phyloP scores from a whole-genome alignment of 306 rosid species.

The Luffa aegyptiaca region DNA sequence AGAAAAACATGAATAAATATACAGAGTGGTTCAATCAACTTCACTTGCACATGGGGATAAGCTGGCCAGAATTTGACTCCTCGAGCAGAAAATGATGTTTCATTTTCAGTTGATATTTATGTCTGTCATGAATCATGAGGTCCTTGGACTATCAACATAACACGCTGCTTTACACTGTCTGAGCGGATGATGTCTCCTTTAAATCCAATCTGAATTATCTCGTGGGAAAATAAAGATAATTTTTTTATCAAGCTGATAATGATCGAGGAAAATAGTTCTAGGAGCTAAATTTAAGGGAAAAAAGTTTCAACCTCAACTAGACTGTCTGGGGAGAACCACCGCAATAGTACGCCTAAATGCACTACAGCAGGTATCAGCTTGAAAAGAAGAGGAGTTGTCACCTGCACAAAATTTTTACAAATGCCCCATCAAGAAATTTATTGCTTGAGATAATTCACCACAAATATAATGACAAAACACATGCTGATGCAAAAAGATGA shows the following conservation, averaged over 20 bases:
- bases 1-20: slow-evolving; percentile 16
- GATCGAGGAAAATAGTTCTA: background rate
- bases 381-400: slow-evolving; percentile 87
- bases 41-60: slow-evolving; percentile 15
- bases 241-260: background rate
- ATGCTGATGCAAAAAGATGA: background rate
- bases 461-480: background rate
- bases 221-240: background rate
- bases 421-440: background rate
- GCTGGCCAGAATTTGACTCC: slow-evolving; percentile 14
- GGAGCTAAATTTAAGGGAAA: background rate
- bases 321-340: slow-evolving; percentile 83
- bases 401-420: slow-evolving; percentile 33
- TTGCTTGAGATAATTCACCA: background rate
- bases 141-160: slow-evolving; percentile 72
- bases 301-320: slow-evolving; percentile 49
- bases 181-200: slow-evolving; percentile 83
- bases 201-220: slow-evolving; percentile 42
- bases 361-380: slow-evolving; percentile 92
- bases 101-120: background rate
- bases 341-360: slow-evolving; percentile 84
- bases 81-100: slow-evolving; percentile 11
- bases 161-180: slow-evolving; percentile 84
- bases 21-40: slow-evolving; percentile 20
- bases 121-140: slow-evolving; percentile 39